These are phyloP conservation scores for Russula abietina DNA, from an alignment of 768 basidiomycete genomes.

Conservation along the genomic window DNA sequence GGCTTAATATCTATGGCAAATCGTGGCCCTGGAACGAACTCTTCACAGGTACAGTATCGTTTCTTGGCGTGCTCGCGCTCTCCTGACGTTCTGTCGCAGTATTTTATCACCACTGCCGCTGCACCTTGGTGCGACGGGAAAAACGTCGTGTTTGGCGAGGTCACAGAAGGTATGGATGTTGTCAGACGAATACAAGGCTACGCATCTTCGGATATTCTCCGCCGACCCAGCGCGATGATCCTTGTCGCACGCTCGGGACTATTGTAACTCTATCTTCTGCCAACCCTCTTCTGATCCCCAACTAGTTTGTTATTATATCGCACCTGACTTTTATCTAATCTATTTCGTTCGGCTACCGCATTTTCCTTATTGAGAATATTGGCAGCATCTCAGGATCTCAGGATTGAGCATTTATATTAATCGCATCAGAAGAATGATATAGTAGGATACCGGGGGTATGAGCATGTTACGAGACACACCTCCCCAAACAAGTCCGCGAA, in stretches of 20 bases:
- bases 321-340: constrained; percentile 14
- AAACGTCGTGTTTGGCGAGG: constrained; percentile 71
- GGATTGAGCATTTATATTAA: not conserved
- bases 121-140: constrained; percentile 67
- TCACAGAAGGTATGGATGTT: constrained; percentile 54
- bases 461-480: not conserved
- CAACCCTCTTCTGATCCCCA: not conserved
- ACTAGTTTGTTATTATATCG: not conserved
- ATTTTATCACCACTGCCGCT: constrained; percentile 69
- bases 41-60: constrained; percentile 54
- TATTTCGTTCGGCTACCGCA: constrained; percentile 1
- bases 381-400: not conserved
- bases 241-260: constrained; percentile 22
- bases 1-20: constrained; percentile 84
- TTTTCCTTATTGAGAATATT: constrained; percentile 5
- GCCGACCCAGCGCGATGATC: constrained; percentile 22
- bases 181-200: constrained; percentile 53
- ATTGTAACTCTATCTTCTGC: constrained; percentile 10
- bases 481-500: not conserved
- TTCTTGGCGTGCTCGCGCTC: not conserved
- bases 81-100: constrained; percentile 35
- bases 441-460: not conserved
- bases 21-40: constrained; percentile 75
- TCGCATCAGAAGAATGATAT: not conserved
- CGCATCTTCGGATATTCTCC: constrained; percentile 21